Evolutionary conservation across 352 stramenopile species (phyloP).

Genomic region (Phytophthora palmivora): DNA sequence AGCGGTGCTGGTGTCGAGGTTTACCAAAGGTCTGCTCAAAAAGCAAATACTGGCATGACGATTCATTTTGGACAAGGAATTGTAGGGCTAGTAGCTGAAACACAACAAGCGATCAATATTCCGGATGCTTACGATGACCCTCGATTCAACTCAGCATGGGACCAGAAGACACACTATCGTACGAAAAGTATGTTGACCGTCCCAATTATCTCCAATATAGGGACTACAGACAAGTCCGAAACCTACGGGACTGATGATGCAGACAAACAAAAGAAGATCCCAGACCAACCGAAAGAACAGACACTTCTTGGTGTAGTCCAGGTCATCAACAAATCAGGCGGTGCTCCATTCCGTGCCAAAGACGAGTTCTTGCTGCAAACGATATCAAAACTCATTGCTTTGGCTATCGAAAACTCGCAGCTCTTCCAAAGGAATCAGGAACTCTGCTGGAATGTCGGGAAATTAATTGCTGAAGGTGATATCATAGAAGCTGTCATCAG

Average conservation of each 20-base stretch:
- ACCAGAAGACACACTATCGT: slow-evolving; percentile 82
- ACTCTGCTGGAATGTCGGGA: slow-evolving; percentile 66
- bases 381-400: slow-evolving; percentile 79
- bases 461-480: slow-evolving; percentile 67
- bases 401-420: slow-evolving; percentile 85
- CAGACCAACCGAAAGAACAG: slow-evolving; percentile 31
- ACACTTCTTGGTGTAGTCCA: slow-evolving; percentile 76
- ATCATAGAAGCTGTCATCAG: slow-evolving; percentile 65
- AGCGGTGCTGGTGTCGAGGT: slow-evolving; percentile 65
- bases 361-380: slow-evolving; percentile 80
- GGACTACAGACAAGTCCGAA: slow-evolving; percentile 18
- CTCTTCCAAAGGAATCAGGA: slow-evolving; percentile 84
- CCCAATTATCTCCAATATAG: slow-evolving; percentile 66
- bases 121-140: slow-evolving; percentile 77
- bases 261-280: neutral
- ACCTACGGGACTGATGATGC: neutral
- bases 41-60: slow-evolving; percentile 54
- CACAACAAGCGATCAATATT: slow-evolving; percentile 68
- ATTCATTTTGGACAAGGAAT: slow-evolving; percentile 80
- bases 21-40: slow-evolving; percentile 34
- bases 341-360: slow-evolving; percentile 77
- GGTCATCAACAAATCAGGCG: slow-evolving; percentile 85
- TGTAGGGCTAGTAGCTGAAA: slow-evolving; percentile 77
- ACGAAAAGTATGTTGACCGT: slow-evolving; percentile 85
- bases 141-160: slow-evolving; percentile 81